Base-by-base conservation (phyloP, 2,329 filamentous ascomycete genomes). In the Aspergillus ruber region DNA sequence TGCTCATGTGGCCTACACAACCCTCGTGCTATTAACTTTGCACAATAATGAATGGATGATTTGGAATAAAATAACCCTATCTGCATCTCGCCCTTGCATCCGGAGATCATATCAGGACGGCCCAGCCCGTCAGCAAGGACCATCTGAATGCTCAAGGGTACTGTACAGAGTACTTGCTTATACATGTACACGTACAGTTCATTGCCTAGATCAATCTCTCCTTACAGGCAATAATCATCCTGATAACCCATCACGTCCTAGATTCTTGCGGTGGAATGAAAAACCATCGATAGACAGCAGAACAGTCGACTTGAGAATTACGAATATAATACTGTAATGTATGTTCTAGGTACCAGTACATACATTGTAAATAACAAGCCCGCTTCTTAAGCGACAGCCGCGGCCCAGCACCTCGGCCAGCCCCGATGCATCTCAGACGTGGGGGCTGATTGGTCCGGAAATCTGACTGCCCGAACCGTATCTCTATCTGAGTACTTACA, bases 401-500 rank as follows among this genome's bases (percentile, higher is more conserved):
- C 43, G 43, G 42, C 17, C 17, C 17, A 18, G 10, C 10, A 39
- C 17, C 36, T 50, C 21, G 36, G 17, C 18, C 40, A 42, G 40
- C 13, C 21, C 18, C 21, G 18, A 42, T 13, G 18, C 17, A 21
- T 21, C 21, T 50, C 42, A 38, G 33, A 41, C 39, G 38, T 38
- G 36, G 45, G 25, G 40, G 12, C 39, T 40, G 4, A 38, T 42
- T 15, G 38, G 18, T 15, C 25, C 23, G 27, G 43, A 46, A 40
- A 50, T 50, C 44, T 51, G 53, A 46, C 45, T 48, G 47, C 61
- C 63, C 62, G 61, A 61, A 59, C 62, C 61, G 60, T 63, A 56
- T 56, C 60, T 55, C 56, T 57, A 60, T 58, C 18, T 13, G 7
- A 39, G 17, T 39, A 39, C 17, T 12, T 29, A 29, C 25, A 12